Percentiles rank a stretch among this genome's conserved stretches.
Conservation (phyloP, 176 grass and related monocot genomes). For the Zoysia japonica region DNA sequence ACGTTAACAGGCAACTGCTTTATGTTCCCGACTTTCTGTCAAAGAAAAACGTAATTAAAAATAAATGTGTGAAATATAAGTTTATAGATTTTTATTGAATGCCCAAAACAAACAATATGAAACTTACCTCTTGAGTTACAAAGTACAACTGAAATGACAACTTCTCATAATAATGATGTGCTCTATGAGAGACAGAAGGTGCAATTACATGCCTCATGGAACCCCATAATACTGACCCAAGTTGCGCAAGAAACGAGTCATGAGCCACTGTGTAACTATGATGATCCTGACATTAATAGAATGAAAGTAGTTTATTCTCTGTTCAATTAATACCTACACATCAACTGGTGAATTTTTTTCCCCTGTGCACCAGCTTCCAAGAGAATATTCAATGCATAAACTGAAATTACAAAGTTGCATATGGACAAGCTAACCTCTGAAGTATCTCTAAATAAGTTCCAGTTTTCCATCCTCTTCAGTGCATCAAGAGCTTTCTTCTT, state of each 20-base stretch:
- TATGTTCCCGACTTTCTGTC: conserved; percentile 70
- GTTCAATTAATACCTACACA: conserved; percentile 12
- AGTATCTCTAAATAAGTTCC: conserved; percentile 87
- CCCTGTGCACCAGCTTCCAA: not conserved
- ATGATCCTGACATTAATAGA: conserved; percentile 55
- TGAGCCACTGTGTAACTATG: conserved; percentile 77
- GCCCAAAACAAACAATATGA: conserved; percentile 19
- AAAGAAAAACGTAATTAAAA: not conserved
- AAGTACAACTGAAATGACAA: conserved; percentile 96
- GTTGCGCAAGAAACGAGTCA: conserved; percentile 91
- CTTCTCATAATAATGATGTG: conserved; percentile 88
- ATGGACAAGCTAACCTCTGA: conserved; percentile 46
- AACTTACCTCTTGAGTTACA: conserved; percentile 77
- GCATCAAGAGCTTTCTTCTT: conserved; percentile 92
- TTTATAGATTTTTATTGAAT: conserved; percentile 17
- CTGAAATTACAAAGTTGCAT: not conserved
- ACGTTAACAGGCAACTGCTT: conserved; percentile 91
- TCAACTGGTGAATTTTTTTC: not conserved
- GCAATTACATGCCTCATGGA: conserved; percentile 94
- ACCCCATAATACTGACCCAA: conserved; percentile 87
- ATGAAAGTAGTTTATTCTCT: conserved; percentile 2
- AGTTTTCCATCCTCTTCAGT: conserved; percentile 84
- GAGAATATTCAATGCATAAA: conserved; percentile 13
- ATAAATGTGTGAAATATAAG: conserved; percentile 14
- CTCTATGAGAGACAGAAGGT: conserved; percentile 82